Evolutionary conservation across 2,329 filamentous ascomycete genomes (phyloP).

Genomic region (Alternaria conjuncta): DNA sequence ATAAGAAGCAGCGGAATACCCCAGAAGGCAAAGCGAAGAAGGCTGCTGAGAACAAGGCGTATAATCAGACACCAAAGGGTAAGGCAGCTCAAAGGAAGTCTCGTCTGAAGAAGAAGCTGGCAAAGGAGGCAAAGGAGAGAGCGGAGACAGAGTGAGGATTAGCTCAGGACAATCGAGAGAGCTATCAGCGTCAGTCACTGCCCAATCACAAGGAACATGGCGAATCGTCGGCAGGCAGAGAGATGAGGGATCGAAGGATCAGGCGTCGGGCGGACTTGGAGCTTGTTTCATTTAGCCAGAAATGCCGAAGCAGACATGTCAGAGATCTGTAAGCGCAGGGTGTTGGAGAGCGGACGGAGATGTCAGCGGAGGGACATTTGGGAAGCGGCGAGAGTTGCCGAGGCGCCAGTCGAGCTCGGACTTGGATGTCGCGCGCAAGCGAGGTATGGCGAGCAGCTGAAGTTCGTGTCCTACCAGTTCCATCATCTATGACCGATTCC

Average conservation of each 20-base stretch:
- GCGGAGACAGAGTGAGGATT: too few species aligned
- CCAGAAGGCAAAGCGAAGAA: too few species aligned
- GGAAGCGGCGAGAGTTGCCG: background rate
- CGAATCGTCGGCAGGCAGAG: conserved; percentile 20
- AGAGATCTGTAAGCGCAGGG: conserved; percentile 3
- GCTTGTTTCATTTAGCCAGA: conserved; percentile 2
- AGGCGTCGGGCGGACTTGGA: background rate
- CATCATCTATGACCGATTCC: background rate
- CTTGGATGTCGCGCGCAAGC: background rate
- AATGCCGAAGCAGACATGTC: background rate
- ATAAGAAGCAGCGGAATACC: too few species aligned
- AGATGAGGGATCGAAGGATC: conserved; percentile 19
- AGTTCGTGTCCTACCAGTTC: background rate
- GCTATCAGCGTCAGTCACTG: background rate
- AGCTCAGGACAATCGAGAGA: too few species aligned
- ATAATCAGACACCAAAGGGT: too few species aligned
- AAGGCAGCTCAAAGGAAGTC: too few species aligned
- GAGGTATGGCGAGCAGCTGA: background rate
- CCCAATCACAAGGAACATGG: conserved; percentile 16
- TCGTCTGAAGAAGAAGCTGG: too few species aligned
- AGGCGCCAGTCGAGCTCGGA: background rate
- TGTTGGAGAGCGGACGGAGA: background rate
- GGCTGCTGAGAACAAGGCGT: too few species aligned
- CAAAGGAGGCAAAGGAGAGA: too few species aligned
- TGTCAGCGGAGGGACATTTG: background rate